Evolutionary conservation across 192 early-diverging fungal genomes (phyloP).

Genomic region (Allomyces arbusculus): DNA sequence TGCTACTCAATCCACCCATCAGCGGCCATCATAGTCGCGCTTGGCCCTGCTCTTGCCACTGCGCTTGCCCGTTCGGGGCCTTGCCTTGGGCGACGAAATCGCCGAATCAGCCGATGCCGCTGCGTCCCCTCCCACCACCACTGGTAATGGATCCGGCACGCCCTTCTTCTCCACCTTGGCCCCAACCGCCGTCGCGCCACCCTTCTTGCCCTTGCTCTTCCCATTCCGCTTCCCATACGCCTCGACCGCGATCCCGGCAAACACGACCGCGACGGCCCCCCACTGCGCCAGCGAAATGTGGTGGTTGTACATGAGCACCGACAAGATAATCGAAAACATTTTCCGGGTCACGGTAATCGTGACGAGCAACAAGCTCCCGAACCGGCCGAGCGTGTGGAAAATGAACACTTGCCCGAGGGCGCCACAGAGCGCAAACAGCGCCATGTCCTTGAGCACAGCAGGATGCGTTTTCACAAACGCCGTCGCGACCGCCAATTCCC

Average conservation of each 20-base stretch:
- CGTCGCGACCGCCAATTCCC: slow-evolving; percentile 53
- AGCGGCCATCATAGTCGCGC: too few relatives aligned
- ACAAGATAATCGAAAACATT: slow-evolving; percentile 82
- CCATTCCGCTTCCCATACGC: slow-evolving; percentile 43
- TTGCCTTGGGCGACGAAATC: too few relatives aligned
- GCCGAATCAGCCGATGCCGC: too few relatives aligned
- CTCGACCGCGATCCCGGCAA: slow-evolving; percentile 62
- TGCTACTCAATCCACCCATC: too few relatives aligned
- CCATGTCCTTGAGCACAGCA: slow-evolving; percentile 54
- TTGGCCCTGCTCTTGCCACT: too few relatives aligned
- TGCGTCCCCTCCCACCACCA: too few relatives aligned
- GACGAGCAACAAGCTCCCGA: slow-evolving; percentile 75
- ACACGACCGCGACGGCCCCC: slow-evolving; percentile 66
- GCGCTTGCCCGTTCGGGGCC: too few relatives aligned
- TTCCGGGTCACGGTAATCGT: slow-evolving; percentile 92
- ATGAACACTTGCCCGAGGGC: slow-evolving; percentile 97
- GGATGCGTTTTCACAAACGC: slow-evolving; percentile 60
- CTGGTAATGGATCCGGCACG: too few relatives aligned
- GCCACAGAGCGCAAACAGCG: slow-evolving; percentile 77
- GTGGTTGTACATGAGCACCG: slow-evolving; percentile 76
- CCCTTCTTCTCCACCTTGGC: too few relatives aligned
- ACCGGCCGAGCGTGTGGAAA: slow-evolving; percentile 77
- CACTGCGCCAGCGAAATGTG: slow-evolving; percentile 59
- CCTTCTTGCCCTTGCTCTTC: slow-evolving; percentile 6
- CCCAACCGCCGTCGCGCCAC: too few relatives aligned